These are phyloP conservation scores for Mimosa pudica DNA, from an alignment of 306 rosid genomes.

Conservation along the genomic window DNA sequence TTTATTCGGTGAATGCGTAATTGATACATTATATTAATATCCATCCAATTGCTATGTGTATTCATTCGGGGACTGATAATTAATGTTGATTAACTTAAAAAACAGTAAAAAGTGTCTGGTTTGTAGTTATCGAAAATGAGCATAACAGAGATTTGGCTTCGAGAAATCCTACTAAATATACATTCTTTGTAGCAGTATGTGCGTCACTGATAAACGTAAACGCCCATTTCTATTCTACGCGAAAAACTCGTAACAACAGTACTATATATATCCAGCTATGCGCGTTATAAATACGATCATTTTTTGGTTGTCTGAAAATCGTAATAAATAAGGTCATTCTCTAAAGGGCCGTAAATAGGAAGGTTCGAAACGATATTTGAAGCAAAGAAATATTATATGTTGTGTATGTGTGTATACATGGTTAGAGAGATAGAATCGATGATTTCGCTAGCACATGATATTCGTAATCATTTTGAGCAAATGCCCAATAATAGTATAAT, in stretches of 20 bases:
- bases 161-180: neutral
- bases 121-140: conserved; percentile 49
- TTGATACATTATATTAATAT: neutral
- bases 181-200: neutral
- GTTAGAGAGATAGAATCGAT: neutral
- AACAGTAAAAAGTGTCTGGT: conserved; percentile 31
- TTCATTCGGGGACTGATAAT: neutral
- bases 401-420: neutral
- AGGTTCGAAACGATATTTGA: neutral
- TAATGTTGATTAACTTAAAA: neutral
- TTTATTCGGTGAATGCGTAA: conserved; percentile 41
- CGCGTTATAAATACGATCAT: neutral
- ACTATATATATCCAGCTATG: neutral
- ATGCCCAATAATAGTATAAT: neutral
- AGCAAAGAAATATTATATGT: neutral
- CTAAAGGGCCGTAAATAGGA: neutral
- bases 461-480: neutral
- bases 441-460: neutral
- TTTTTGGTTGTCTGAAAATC: neutral
- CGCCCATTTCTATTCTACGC: neutral
- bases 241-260: neutral
- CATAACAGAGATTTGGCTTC: conserved; percentile 29
- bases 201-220: neutral
- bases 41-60: neutral
- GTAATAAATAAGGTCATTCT: neutral